A percentile compares a stretch with the other conserved stretches of the same genome.
These are phyloP conservation scores for Yamadazyma paraphyllophila DNA, from an alignment of 805 yeast genomes.

Conservation along the genomic window DNA sequence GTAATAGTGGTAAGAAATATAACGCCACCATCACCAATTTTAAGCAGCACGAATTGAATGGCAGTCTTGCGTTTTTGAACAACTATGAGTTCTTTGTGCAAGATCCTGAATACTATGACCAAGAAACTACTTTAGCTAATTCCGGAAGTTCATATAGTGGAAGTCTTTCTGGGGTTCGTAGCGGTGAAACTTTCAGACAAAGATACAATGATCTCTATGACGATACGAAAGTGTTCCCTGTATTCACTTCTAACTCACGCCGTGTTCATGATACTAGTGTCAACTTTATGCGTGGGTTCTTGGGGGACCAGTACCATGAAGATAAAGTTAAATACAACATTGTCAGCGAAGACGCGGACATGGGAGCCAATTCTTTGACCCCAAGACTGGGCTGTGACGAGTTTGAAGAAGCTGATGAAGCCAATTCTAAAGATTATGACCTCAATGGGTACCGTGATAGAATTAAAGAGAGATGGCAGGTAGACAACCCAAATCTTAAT, in stretches of 20 bases:
- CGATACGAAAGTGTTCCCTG: slow-evolving; percentile 33
- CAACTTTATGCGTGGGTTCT: slow-evolving; percentile 58
- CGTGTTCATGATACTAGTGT: slow-evolving; percentile 56
- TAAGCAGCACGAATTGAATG: slow-evolving; percentile 30
- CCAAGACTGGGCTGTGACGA: slow-evolving; percentile 47
- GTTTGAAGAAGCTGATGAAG: slow-evolving; percentile 20
- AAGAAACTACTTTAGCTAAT: slow-evolving; percentile 49
- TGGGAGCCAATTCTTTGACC: slow-evolving; percentile 61
- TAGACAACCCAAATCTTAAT: slow-evolving; percentile 35
- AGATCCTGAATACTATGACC: slow-evolving; percentile 37
- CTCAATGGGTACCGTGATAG: slow-evolving; percentile 46
- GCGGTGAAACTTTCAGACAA: slow-evolving; percentile 49
- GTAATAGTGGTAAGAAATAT: slow-evolving; percentile 22
- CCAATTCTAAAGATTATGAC: slow-evolving; percentile 21
- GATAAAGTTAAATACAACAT: slow-evolving; percentile 29
- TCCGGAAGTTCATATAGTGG: slow-evolving; percentile 51
- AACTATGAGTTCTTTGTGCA: slow-evolving; percentile 50
- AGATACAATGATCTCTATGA: slow-evolving; percentile 48
- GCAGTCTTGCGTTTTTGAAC: slow-evolving; percentile 52
- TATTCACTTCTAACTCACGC: slow-evolving; percentile 54
- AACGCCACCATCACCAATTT: slow-evolving; percentile 26
- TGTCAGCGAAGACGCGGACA: slow-evolving; percentile 43
- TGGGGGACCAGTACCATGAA: slow-evolving; percentile 39
- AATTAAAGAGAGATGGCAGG: slow-evolving; percentile 34
- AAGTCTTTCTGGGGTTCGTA: slow-evolving; percentile 42